Percentiles rank a stretch among this genome's conserved stretches.
These are phyloP conservation scores for Leersia perrieri DNA, from an alignment of 176 grass and related monocot species.

Conservation along the genomic window DNA sequence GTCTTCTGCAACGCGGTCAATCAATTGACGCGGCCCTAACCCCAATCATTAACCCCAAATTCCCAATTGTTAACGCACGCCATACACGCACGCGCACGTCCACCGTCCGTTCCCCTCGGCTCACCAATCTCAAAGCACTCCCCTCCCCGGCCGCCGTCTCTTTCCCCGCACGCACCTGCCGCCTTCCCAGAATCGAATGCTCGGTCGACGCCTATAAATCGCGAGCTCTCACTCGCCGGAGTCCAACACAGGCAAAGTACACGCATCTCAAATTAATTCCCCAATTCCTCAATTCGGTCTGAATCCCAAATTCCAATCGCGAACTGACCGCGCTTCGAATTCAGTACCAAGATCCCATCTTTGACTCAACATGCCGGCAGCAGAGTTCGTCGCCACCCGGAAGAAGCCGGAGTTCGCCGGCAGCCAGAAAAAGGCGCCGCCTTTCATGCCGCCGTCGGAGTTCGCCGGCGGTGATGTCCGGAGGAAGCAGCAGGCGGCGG, in stretches of 20 bases:
- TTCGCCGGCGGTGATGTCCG: not conserved
- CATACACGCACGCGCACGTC: slow-evolving; percentile 25
- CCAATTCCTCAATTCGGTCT: not conserved
- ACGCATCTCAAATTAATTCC: not conserved
- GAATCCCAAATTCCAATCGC: not conserved
- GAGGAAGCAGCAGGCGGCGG: not conserved
- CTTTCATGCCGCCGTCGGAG: not conserved
- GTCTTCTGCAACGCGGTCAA: not conserved
- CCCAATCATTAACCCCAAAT: slow-evolving; percentile 16
- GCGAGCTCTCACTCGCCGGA: not conserved
- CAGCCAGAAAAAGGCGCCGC: no score
- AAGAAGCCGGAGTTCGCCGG: not conserved
- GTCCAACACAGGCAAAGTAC: not conserved
- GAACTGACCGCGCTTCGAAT: not conserved
- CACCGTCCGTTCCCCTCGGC: not conserved
- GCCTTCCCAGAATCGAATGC: not conserved
- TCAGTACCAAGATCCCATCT: not conserved
- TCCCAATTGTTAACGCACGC: slow-evolving; percentile 4
- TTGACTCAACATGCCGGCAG: not conserved
- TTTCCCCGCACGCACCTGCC: slow-evolving; percentile 12
- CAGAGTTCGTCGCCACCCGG: not conserved
- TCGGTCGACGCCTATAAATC: not conserved
- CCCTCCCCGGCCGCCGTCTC: no score
- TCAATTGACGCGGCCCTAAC: not conserved
- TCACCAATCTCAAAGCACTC: slow-evolving; percentile 12